A percentile compares a stretch with the other conserved stretches of the same genome.
Evolutionary conservation across 768 basidiomycete species (phyloP).

Genomic region (Hypsizygus marmoreus): DNA sequence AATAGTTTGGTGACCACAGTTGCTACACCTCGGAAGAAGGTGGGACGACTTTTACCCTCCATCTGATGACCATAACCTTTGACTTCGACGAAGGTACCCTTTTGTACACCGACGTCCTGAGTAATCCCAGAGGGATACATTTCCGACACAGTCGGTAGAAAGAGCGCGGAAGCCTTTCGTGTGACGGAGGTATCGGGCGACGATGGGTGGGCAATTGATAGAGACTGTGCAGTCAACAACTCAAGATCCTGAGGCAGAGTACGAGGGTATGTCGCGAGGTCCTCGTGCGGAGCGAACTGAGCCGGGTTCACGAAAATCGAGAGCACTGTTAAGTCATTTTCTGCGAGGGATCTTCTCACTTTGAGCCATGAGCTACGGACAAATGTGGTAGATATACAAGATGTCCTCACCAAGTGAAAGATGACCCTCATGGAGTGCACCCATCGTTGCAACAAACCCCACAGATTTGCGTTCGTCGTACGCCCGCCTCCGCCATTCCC

Average conservation of each 20-base stretch:
- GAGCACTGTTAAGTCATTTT: conserved; percentile 85
- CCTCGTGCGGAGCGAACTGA: conserved; percentile 96
- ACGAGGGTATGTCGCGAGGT: conserved; percentile 87
- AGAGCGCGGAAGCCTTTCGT: conserved; percentile 67
- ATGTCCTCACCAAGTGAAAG: conserved; percentile 74
- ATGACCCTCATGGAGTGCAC: conserved; percentile 93
- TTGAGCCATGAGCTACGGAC: conserved; percentile 12
- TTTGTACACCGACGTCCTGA: conserved; percentile 72
- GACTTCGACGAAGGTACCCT: conserved; percentile 90
- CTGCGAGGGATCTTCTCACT: conserved; percentile 77
- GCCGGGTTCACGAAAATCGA: conserved; percentile 99
- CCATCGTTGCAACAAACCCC: conserved; percentile 98
- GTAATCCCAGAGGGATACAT: conserved; percentile 94
- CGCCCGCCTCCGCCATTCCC: conserved; percentile 74
- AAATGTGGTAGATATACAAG: not conserved
- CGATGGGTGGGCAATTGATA: conserved; percentile 21
- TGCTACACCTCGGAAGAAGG: conserved; percentile 94
- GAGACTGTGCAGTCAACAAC: conserved; percentile 46
- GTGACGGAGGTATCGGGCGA: conserved; percentile 16
- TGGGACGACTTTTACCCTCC: conserved; percentile 87
- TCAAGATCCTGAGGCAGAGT: conserved; percentile 78
- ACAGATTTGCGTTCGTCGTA: conserved; percentile 64
- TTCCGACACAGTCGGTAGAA: conserved; percentile 74
- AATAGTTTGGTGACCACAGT: conserved; percentile 96
- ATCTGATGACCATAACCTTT: conserved; percentile 90